A percentile compares a stretch with the other conserved stretches of the same genome.
Evolutionary conservation across 192 early-diverging fungal species (phyloP).

Genomic region (Entomortierella chlamydospora): DNA sequence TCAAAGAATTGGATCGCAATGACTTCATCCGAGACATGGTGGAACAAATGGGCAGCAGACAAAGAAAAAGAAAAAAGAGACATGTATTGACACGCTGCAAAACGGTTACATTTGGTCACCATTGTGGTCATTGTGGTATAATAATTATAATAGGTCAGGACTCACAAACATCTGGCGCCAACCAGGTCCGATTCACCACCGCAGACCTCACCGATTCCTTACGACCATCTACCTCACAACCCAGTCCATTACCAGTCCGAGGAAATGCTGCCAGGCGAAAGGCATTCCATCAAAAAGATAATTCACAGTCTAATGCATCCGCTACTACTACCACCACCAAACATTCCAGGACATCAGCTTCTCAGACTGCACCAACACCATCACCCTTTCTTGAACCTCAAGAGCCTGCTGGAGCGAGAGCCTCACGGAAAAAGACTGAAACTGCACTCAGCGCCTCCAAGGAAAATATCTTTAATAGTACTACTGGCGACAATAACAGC

Average conservation of each 20-base stretch:
- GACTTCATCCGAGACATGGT: too few relatives aligned
- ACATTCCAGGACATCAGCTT: not conserved
- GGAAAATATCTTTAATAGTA: too few relatives aligned
- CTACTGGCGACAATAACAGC: not conserved
- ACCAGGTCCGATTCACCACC: not conserved
- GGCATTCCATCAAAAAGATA: not conserved
- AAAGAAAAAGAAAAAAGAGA: not conserved
- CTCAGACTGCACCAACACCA: not conserved
- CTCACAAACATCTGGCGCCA: not conserved
- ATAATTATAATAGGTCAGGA: not conserved
- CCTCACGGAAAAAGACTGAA: too few relatives aligned
- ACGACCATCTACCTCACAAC: constrained; percentile 4
- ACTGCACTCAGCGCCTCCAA: too few relatives aligned
- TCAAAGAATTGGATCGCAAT: too few relatives aligned
- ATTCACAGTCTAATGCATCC: too few relatives aligned
- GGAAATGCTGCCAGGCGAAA: constrained; percentile 5
- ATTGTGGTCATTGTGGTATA: not conserved
- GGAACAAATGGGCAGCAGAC: too few relatives aligned
- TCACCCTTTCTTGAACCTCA: not conserved
- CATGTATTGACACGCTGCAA: not conserved
- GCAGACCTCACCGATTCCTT: not conserved
- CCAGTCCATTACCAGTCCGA: not conserved
- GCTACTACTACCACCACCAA: not conserved
- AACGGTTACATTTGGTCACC: not conserved
- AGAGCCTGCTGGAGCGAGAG: too few relatives aligned